Conservation (phyloP, 2,329 filamentous ascomycete species). For the Dactylellina sp. region DNA sequence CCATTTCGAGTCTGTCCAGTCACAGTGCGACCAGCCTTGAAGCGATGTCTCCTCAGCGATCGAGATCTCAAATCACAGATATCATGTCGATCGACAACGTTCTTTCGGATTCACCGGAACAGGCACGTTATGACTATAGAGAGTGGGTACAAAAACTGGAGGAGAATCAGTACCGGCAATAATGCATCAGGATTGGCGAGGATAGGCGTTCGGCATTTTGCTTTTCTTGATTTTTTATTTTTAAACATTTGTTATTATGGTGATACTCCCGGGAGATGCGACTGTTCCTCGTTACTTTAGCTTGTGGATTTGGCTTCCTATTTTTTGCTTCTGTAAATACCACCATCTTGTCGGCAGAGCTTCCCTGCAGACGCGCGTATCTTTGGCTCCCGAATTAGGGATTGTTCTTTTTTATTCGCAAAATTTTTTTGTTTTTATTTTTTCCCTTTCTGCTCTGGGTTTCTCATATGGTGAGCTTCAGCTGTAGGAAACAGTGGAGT, state of each 20-base stretch:
- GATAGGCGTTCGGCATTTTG: conserved; percentile 54
- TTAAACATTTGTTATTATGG: conserved; percentile 15
- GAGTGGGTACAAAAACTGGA: conserved; percentile 55
- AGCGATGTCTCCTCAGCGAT: conserved; percentile 26
- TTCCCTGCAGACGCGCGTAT: conserved; percentile 18
- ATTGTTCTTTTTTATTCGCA: conserved; percentile 14
- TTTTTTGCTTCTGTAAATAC: conserved; percentile 46
- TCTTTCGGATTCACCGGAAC: conserved; percentile 47
- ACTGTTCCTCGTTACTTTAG: conserved; percentile 18
- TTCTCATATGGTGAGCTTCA: neutral
- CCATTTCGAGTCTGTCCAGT: conserved; percentile 52
- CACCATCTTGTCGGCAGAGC: conserved; percentile 16
- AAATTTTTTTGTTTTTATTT: conserved; percentile 3
- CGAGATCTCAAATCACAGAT: conserved; percentile 54
- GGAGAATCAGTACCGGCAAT: conserved; percentile 50
- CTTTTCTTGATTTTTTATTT: conserved; percentile 21
- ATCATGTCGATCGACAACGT: conserved; percentile 57
- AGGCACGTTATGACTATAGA: conserved; percentile 49
- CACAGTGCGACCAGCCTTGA: conserved; percentile 48
- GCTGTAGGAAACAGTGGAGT: conserved; percentile 12
- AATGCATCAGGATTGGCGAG: conserved; percentile 52
- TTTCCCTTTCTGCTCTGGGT: neutral
- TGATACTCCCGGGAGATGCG: conserved; percentile 54
- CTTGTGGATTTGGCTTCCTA: conserved; percentile 11
- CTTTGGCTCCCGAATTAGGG: conserved; percentile 7